A percentile compares a stretch with the other conserved stretches of the same genome.
Conservation (phyloP, 768 basidiomycete genomes). For the Filobasidium floriforme region DNA sequence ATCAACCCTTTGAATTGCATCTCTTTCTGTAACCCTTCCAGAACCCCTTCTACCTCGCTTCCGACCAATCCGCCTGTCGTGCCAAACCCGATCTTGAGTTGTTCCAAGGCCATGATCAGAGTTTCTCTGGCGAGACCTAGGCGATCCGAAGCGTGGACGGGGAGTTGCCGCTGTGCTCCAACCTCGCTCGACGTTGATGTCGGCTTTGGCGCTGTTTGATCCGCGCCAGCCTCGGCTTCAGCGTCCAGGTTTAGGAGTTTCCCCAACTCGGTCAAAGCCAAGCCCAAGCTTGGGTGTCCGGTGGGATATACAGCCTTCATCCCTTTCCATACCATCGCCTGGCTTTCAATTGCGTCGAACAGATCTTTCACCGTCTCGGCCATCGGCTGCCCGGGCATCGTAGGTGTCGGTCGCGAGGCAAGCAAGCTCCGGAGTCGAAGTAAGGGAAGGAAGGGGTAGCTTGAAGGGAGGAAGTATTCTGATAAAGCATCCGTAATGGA, state of each 20-base stretch:
- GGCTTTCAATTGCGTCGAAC: constrained; percentile 28
- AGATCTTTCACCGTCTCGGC: constrained; percentile 30
- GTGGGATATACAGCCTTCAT: constrained; percentile 52
- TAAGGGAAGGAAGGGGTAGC: constrained; percentile 70
- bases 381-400: constrained; percentile 44
- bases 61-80: constrained; percentile 63
- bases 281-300: constrained; percentile 70
- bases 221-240: constrained; percentile 43
- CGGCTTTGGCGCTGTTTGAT: not conserved
- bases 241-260: constrained; percentile 69
- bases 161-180: constrained; percentile 2
- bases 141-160: constrained; percentile 45
- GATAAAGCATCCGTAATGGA: not conserved
- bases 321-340: constrained; percentile 55
- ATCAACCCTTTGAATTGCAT: constrained; percentile 42
- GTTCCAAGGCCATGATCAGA: constrained; percentile 56
- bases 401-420: constrained; percentile 50
- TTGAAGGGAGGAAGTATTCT: constrained; percentile 52
- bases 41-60: constrained; percentile 54
- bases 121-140: constrained; percentile 61
- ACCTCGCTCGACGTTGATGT: not conserved
- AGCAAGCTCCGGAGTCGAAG: constrained; percentile 65
- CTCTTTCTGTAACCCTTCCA: constrained; percentile 65
- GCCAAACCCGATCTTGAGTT: constrained; percentile 68
- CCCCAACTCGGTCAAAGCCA: constrained; percentile 70